Evolutionary conservation across 1,284 basidiomycete genomes (phyloP).

Genomic region (Malassezia sp.): DNA sequence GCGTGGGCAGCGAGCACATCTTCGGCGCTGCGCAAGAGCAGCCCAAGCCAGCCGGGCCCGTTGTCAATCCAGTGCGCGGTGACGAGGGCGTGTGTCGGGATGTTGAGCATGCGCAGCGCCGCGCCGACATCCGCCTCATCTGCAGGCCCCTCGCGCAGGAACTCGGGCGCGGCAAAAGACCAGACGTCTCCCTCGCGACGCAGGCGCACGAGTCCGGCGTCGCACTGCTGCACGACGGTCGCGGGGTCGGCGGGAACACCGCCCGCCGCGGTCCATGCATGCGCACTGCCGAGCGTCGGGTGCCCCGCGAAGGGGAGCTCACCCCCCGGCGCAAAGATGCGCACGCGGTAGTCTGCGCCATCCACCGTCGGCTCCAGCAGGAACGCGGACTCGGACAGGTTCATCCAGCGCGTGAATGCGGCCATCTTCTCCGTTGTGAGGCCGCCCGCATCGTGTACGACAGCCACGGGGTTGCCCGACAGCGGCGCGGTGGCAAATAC

Average conservation of each 20-base stretch:
- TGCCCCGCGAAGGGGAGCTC: constrained; percentile 39
- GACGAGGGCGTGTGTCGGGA: constrained; percentile 16
- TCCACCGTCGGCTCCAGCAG: constrained; percentile 18
- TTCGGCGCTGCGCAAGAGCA: constrained; percentile 20
- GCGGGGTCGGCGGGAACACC: constrained; percentile 1
- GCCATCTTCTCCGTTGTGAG: constrained; percentile 23
- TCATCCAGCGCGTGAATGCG: constrained; percentile 33
- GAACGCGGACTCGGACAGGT: constrained; percentile 38
- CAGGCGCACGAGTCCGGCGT: constrained; percentile 22
- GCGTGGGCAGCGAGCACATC: constrained; percentile 23
- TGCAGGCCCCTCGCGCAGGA: constrained; percentile 19
- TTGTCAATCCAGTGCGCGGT: constrained; percentile 29
- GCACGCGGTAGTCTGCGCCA: constrained; percentile 26
- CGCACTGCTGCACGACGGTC: constrained; percentile 28
- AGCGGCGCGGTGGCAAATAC: constrained; percentile 26
- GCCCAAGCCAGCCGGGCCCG: constrained; percentile 31
- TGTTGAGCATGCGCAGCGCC: constrained; percentile 14
- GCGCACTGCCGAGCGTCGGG: constrained; percentile 32
- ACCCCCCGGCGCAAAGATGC: constrained; percentile 29
- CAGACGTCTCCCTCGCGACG: constrained; percentile 9
- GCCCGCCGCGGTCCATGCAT: constrained; percentile 18
- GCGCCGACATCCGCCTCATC: constrained; percentile 13
- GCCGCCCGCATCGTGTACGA: constrained; percentile 16
- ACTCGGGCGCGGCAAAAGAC: constrained; percentile 22
- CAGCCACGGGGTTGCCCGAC: constrained; percentile 36